These are phyloP conservation scores for Hyphodiscus sp. DNA, from an alignment of 2,329 filamentous ascomycete genomes.

Conservation along the genomic window DNA sequence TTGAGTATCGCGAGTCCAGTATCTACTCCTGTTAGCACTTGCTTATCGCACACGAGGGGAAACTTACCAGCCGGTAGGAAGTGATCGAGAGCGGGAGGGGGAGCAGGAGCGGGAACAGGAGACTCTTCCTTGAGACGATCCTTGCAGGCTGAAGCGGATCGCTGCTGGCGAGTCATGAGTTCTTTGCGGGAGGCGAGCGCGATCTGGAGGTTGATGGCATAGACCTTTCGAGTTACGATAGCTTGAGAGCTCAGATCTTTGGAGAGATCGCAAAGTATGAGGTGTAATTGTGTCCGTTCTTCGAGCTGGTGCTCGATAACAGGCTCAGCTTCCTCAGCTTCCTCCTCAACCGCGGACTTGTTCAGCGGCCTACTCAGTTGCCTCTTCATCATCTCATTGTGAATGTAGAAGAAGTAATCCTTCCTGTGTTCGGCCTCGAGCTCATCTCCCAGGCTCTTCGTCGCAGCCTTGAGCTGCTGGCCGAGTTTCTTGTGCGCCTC, in stretches of 20 bases:
- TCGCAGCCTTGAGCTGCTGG: not conserved
- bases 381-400: slow-evolving; percentile 19
- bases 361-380: slow-evolving; percentile 9
- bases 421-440: slow-evolving; percentile 3
- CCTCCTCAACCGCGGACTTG: slow-evolving; percentile 4
- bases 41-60: slow-evolving; percentile 14
- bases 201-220: slow-evolving; percentile 16
- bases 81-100: not conserved
- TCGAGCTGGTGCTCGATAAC: slow-evolving; percentile 15
- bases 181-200: slow-evolving; percentile 17
- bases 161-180: slow-evolving; percentile 8
- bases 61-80: slow-evolving; percentile 8
- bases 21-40: too few species aligned
- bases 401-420: slow-evolving; percentile 9
- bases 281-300: slow-evolving; percentile 17
- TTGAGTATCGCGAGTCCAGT: too few species aligned
- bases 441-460: slow-evolving; percentile 12
- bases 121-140: slow-evolving; percentile 9
- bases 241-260: slow-evolving; percentile 12
- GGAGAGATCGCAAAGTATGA: slow-evolving; percentile 18
- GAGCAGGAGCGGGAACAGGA: slow-evolving; percentile 6
- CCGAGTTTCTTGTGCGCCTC: slow-evolving; percentile 7
- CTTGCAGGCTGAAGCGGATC: too few species aligned
- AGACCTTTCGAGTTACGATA: slow-evolving; percentile 14
- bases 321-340: slow-evolving; percentile 8